Percentiles rank a stretch among this genome's conserved stretches.
Conservation (phyloP, 2,329 filamentous ascomycete species). For the Botrytis elliptica region DNA sequence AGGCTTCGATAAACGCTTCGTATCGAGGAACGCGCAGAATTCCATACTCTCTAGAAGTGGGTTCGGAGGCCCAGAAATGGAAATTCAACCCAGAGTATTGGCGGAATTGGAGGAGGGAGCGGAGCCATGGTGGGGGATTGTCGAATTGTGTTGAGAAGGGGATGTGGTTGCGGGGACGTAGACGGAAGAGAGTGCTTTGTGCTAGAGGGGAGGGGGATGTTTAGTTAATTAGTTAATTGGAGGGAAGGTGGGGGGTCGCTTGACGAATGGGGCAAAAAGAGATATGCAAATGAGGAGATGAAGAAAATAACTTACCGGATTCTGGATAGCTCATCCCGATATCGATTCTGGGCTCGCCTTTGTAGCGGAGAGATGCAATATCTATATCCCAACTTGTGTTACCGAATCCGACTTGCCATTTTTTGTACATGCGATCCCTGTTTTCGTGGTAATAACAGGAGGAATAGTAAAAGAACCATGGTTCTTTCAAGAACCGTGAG, state of each 20-base stretch:
- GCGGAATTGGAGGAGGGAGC: slow-evolving; percentile 11
- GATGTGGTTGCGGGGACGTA: too few species aligned
- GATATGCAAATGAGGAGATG: neutral
- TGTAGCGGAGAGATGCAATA: slow-evolving; percentile 25
- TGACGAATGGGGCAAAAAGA: neutral
- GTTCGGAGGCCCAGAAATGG: slow-evolving; percentile 5
- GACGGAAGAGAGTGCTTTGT: neutral
- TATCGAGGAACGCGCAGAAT: neutral
- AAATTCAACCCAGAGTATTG: slow-evolving; percentile 15
- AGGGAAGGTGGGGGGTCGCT: neutral
- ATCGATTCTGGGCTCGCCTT: slow-evolving; percentile 15
- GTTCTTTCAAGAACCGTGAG: slow-evolving; percentile 12
- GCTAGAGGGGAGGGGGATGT: neutral
- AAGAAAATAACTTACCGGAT: neutral
- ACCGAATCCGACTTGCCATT: slow-evolving; percentile 27
- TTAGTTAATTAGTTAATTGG: neutral
- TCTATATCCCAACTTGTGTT: slow-evolving; percentile 27
- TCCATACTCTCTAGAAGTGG: neutral
- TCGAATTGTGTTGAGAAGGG: neutral
- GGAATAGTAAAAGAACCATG: slow-evolving; percentile 30
- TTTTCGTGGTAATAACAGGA: slow-evolving; percentile 28
- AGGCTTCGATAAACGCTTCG: slow-evolving; percentile 6
- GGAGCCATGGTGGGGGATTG: neutral
- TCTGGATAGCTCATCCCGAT: slow-evolving; percentile 6
- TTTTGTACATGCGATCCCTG: slow-evolving; percentile 24